Evolutionary conservation across 805 yeast genomes (phyloP), one percentile per base, ranked within the genome.

Genomic region (Torulaspora microellipsoides): DNA sequence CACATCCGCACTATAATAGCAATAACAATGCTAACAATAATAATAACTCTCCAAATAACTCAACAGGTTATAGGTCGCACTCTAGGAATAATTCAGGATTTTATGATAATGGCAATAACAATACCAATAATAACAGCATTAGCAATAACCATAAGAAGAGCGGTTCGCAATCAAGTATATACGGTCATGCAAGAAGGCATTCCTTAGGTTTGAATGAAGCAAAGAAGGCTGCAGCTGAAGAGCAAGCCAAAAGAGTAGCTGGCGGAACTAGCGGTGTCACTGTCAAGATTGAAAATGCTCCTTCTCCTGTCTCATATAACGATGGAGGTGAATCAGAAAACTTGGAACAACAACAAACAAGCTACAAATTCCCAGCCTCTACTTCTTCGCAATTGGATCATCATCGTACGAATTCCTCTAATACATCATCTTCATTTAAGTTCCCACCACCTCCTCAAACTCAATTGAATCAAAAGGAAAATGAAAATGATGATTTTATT

Each of bases 161-260:
- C 0, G 79, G 74, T 36, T 76, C 75, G 6, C 64, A 64, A 35
- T 65, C 71, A 2, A 56, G 70, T 38, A 69, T 68, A 12, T 67
- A 71, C 47, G 96, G 97, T 29, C 99, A 91, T 62, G 70, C 74
- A 33, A 80, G 99, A 69, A 80, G 99, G 63, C 98, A 91, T 63
- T 89, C 97, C 0, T 70, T 91, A 47, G 97, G 95, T 2, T 72
- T 91, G 45, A 81, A 81, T 41, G 99, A 91, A 66, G 98, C 98
- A 10, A 89, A 86, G 56, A 83, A 83, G 54, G 97, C 97, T 6
- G 99, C 99, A n/a, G 96, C 96, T 4, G 82, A 81, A 53, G 90
- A 81, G 31, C 88, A 83, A 59, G 82, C 84, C 2, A 93, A 87
- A 61, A 76, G 89, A 63, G 65, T 49, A 13, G 47, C 51, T 17